Conservation (phyloP, 163 green algal genomes). For the Chlorella variabilis region DNA sequence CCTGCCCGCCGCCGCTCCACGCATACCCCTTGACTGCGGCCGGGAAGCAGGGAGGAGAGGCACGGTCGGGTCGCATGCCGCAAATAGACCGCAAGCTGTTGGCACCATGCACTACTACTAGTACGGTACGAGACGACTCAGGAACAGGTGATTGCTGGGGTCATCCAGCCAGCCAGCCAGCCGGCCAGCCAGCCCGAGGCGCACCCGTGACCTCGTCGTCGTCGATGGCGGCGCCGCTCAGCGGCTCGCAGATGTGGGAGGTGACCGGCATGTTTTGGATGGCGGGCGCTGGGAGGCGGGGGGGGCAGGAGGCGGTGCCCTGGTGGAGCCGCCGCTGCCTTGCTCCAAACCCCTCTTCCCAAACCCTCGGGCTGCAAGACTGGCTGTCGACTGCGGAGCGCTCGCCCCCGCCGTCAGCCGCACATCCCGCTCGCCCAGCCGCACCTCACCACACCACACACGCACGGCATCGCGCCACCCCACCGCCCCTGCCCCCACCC, state of each 20-base stretch:
- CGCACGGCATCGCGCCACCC: no score
- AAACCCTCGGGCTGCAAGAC: no score
- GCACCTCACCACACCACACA: no score
- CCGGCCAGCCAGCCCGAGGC: not conserved
- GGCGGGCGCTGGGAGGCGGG: slow-evolving; percentile 59
- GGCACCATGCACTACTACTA: not conserved
- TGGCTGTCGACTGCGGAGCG: no score
- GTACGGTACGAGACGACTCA: no score
- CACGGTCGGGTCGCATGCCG: not conserved
- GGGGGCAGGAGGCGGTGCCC: not conserved
- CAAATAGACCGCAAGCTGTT: not conserved
- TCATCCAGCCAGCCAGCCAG: no score
- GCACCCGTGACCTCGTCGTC: slow-evolving; percentile 58
- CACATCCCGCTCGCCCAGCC: no score
- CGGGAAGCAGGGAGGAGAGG: not conserved
- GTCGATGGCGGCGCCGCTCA: slow-evolving; percentile 47
- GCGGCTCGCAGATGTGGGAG: slow-evolving; percentile 76
- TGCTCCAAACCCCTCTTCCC: no score
- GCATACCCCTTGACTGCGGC: slow-evolving; percentile 51
- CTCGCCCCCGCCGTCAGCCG: no score
- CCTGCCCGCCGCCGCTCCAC: slow-evolving; percentile 74
- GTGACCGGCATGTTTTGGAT: slow-evolving; percentile 80
- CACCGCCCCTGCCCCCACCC: no score
- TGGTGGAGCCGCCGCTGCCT: no score
- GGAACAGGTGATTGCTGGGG: no score